Conservation (phyloP, 129 eudicot species). For the Ambrosia artemisiifolia region DNA sequence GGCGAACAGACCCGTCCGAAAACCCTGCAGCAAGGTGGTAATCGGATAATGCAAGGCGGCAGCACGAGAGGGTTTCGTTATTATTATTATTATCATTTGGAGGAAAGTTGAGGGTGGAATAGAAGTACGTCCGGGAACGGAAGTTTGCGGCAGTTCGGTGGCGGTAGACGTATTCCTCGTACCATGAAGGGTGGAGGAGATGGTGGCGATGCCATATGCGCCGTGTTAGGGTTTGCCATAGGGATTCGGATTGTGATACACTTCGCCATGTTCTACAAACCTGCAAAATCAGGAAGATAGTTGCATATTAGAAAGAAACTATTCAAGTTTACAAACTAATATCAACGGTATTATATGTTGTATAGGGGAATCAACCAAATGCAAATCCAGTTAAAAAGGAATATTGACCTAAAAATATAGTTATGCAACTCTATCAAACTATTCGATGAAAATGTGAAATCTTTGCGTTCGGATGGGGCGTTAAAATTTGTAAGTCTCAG, state of each 20-base stretch:
- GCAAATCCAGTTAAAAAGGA: no score
- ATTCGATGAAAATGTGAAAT: no score
- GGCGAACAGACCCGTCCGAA: slow-evolving; percentile 77
- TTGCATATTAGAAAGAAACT: no score
- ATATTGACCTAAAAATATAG: no score
- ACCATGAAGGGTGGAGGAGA: slow-evolving; percentile 61
- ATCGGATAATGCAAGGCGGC: slow-evolving; percentile 69
- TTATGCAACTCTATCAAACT: no score
- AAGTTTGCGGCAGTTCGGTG: slow-evolving; percentile 74
- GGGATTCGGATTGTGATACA: slow-evolving; percentile 66
- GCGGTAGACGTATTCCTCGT: slow-evolving; percentile 61
- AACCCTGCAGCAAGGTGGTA: slow-evolving; percentile 83
- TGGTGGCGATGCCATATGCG: slow-evolving; percentile 59
- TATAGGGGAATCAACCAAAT: no score
- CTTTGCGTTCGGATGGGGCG: no score
- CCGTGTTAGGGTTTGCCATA: slow-evolving; percentile 77
- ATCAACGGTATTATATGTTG: no score
- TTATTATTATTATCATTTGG: slow-evolving; percentile 36
- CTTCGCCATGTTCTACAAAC: slow-evolving; percentile 92
- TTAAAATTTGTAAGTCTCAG: no score
- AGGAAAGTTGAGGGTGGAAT: slow-evolving; percentile 48
- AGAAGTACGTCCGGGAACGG: slow-evolving; percentile 35
- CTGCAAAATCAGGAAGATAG: slow-evolving; percentile 31
- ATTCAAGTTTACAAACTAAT: no score
- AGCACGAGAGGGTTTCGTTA: slow-evolving; percentile 50